phyloP scores from a whole-genome alignment of 108 stramenopile species.

The Skeletonema menzelii region DNA sequence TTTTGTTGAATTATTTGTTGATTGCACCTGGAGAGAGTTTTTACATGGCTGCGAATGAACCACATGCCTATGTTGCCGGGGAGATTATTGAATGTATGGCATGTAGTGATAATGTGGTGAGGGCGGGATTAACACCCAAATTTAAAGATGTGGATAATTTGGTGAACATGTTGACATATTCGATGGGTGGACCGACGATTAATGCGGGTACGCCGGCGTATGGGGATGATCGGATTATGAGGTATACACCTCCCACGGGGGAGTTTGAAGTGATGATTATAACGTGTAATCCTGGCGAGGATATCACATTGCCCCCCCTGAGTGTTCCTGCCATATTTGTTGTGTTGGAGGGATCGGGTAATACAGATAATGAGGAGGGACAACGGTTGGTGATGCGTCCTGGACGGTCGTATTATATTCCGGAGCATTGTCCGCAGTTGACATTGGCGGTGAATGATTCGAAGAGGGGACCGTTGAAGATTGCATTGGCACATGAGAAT shows the following conservation, averaged over 20 bases:
- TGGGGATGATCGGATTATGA: conserved; percentile 61
- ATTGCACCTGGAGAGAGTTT: conserved; percentile 87
- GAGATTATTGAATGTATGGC: conserved; percentile 99
- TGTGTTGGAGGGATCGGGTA: conserved; percentile 73
- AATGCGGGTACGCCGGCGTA: conserved; percentile 68
- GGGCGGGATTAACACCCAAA: conserved; percentile 98
- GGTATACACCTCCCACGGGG: conserved; percentile 78
- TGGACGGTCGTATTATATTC: conserved; percentile 59
- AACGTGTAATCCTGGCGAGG: conserved; percentile 66
- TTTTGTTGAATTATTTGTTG: conserved; percentile 83
- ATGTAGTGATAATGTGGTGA: conserved; percentile 97
- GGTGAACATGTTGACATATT: conserved; percentile 94
- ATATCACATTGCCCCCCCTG: conserved; percentile 47
- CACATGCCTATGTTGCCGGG: conserved; percentile 95
- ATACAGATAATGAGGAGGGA: conserved; percentile 60
- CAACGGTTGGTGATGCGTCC: conserved; percentile 60
- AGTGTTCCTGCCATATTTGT: conserved; percentile 66
- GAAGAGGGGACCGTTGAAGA: conserved; percentile 66
- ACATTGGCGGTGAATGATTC: conserved; percentile 51
- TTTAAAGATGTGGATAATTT: conserved; percentile 96
- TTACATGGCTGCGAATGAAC: conserved; percentile 92
- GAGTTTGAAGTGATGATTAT: conserved; percentile 83
- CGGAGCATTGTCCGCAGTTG: conserved; percentile 49
- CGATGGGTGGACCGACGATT: conserved; percentile 77
- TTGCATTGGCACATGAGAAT: conserved; percentile 76